These are phyloP conservation scores for Geranium incanum DNA, from an alignment of 441 rosid genomes.

Conservation along the genomic window DNA sequence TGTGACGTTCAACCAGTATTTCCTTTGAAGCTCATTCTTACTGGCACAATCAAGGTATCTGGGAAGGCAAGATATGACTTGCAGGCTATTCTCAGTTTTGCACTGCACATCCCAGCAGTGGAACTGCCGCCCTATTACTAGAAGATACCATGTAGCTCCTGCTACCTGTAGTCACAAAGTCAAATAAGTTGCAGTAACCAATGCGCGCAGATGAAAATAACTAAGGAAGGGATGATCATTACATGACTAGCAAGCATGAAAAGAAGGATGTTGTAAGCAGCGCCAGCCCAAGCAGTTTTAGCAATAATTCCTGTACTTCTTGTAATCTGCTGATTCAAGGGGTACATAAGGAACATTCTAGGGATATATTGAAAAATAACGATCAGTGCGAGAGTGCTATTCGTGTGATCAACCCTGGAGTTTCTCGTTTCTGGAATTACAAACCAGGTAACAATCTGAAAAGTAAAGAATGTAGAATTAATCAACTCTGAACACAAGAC, in stretches of 20 bases:
- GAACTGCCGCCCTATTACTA: slow-evolving; percentile 60
- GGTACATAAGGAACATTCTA: slow-evolving; percentile 72
- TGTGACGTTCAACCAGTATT: slow-evolving; percentile 49
- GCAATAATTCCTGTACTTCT: slow-evolving; percentile 83
- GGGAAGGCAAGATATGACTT: slow-evolving; percentile 34
- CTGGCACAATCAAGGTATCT: slow-evolving; percentile 62
- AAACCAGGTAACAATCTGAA: slow-evolving; percentile 75
- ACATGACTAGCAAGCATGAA: slow-evolving; percentile 95
- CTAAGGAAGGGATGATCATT: slow-evolving; percentile 27
- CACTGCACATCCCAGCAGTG: slow-evolving; percentile 65
- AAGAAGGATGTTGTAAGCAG: slow-evolving; percentile 77
- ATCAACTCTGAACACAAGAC: too few species aligned
- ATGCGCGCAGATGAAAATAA: slow-evolving; percentile 18
- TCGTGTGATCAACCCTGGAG: slow-evolving; percentile 50
- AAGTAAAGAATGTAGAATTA: not conserved
- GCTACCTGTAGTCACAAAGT: too few species aligned
- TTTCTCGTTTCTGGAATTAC: slow-evolving; percentile 57
- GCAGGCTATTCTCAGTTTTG: slow-evolving; percentile 32
- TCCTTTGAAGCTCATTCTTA: slow-evolving; percentile 25
- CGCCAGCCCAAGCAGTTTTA: slow-evolving; percentile 97
- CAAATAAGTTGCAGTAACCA: too few species aligned
- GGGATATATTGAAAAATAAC: slow-evolving; percentile 76
- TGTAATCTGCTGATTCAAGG: slow-evolving; percentile 69
- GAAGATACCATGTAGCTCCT: slow-evolving; percentile 81
- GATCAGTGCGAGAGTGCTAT: slow-evolving; percentile 70